These are phyloP conservation scores for Trichoderma citrinoviride DNA, from an alignment of 2,329 filamentous ascomycete genomes.

Conservation along the genomic window DNA sequence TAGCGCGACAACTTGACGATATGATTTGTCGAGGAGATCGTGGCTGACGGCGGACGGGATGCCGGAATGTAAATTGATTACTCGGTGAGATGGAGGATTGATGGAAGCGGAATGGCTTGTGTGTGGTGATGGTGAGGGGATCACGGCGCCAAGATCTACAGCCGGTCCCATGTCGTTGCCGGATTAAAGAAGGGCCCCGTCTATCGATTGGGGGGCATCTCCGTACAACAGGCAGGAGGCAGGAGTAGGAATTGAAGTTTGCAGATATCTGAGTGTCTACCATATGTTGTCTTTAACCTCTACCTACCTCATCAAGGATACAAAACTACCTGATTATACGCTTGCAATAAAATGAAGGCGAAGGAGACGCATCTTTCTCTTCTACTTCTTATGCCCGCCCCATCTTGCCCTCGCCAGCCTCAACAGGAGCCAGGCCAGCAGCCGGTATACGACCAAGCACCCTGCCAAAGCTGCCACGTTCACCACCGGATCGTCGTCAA, in stretches of 20 bases:
- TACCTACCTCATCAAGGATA: too few relatives aligned
- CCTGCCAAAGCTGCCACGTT: constrained; percentile 63
- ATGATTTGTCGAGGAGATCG: background rate
- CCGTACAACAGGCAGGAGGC: too few relatives aligned
- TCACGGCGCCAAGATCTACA: background rate
- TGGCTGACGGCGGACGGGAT: background rate
- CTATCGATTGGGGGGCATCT: background rate
- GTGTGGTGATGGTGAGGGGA: background rate
- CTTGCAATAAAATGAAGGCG: too few relatives aligned
- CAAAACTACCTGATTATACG: too few relatives aligned
- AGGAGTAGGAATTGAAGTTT: too few relatives aligned
- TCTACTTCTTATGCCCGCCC: constrained; percentile 32
- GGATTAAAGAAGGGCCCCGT: constrained; percentile 2
- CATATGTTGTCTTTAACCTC: background rate
- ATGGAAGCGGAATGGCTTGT: background rate
- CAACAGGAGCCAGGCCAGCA: constrained; percentile 60
- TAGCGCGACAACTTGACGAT: background rate
- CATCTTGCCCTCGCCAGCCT: constrained; percentile 54
- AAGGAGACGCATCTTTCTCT: background rate
- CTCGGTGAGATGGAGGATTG: too few relatives aligned
- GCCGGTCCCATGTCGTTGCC: background rate
- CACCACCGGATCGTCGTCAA: constrained; percentile 59
- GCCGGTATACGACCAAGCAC: constrained; percentile 62
- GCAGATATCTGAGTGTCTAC: background rate
- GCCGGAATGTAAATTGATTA: background rate